Percentiles rank a stretch among this genome's conserved stretches.
Evolutionary conservation across 495 filamentous ascomycete species (phyloP).

Genomic region (Penicillium paradoxum): DNA sequence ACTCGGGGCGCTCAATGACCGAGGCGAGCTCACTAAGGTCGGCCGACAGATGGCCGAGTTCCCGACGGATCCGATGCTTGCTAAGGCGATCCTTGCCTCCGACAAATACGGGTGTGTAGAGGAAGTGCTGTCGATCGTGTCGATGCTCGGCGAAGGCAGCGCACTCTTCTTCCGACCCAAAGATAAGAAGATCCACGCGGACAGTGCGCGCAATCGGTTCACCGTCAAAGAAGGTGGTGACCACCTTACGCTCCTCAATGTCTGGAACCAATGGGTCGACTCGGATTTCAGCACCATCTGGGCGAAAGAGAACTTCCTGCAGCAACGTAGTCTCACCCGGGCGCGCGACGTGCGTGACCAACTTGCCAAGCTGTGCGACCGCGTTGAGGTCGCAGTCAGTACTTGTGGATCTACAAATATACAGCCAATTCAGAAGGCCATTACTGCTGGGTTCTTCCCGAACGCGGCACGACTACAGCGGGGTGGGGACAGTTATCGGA

Average conservation of each 20-base stretch:
- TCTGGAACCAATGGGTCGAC: constrained; percentile 97
- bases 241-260: constrained; percentile 84
- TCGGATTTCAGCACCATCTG: constrained; percentile 84
- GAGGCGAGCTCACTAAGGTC: constrained; percentile 84
- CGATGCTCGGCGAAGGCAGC: constrained; percentile 86
- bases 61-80: constrained; percentile 89
- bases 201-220: constrained; percentile 87
- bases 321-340: constrained; percentile 78
- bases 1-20: constrained; percentile 82
- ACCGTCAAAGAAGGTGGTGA: constrained; percentile 92
- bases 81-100: constrained; percentile 86
- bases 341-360: constrained; percentile 94
- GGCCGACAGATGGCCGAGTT: constrained; percentile 97
- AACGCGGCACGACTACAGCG: constrained; percentile 85
- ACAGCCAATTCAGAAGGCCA: constrained; percentile 74
- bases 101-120: constrained; percentile 86
- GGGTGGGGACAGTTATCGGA: constrained; percentile 87
- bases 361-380: constrained; percentile 87
- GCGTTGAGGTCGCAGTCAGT: constrained; percentile 76
- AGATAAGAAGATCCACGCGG: constrained; percentile 95
- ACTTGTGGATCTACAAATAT: constrained; percentile 65
- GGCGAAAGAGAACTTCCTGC: constrained; percentile 90
- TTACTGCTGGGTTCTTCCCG: constrained; percentile 91
- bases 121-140: constrained; percentile 89
- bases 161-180: constrained; percentile 94